phyloP scores from a whole-genome alignment of 208 protist genomes.

The Trypanosoma scelopori region DNA sequence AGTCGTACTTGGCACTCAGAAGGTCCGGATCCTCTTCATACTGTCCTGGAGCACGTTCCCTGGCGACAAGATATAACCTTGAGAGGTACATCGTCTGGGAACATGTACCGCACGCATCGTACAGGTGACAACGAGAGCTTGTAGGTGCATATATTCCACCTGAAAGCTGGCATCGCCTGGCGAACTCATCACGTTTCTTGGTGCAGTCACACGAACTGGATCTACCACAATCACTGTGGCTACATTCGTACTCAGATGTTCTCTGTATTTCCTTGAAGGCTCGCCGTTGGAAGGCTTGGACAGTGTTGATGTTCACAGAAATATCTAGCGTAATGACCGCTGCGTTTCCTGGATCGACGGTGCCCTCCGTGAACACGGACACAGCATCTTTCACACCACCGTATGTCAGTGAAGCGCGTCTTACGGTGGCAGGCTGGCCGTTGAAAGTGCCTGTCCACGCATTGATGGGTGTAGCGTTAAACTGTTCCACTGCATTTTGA shows the following conservation, averaged over 20 bases:
- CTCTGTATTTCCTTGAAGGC: background rate
- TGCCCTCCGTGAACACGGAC: conserved; percentile 16
- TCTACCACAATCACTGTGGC: background rate
- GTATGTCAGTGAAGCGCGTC: conserved; percentile 12
- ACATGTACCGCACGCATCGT: conserved; percentile 6
- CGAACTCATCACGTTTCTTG: no score
- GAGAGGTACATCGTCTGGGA: conserved; percentile 6
- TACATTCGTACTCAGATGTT: background rate
- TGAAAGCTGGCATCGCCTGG: conserved; percentile 6
- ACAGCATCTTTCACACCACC: background rate
- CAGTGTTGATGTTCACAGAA: conserved; percentile 10
- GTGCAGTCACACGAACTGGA: background rate
- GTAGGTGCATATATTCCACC: background rate
- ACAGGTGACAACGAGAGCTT: background rate
- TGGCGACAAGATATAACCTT: conserved; percentile 23
- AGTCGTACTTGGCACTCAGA: conserved; percentile 15
- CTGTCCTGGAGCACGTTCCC: background rate
- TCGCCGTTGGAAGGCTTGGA: background rate
- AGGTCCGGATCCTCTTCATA: conserved; percentile 11
- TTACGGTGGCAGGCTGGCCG: conserved; percentile 4
- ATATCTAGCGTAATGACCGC: background rate
- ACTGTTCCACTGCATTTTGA: conserved; percentile 19
- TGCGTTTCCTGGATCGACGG: background rate
- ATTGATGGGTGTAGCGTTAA: conserved; percentile 18
- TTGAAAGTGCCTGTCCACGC: conserved; percentile 23